phyloP scores from a whole-genome alignment of 106 monocot genomes.

The Allium fistulosum region DNA sequence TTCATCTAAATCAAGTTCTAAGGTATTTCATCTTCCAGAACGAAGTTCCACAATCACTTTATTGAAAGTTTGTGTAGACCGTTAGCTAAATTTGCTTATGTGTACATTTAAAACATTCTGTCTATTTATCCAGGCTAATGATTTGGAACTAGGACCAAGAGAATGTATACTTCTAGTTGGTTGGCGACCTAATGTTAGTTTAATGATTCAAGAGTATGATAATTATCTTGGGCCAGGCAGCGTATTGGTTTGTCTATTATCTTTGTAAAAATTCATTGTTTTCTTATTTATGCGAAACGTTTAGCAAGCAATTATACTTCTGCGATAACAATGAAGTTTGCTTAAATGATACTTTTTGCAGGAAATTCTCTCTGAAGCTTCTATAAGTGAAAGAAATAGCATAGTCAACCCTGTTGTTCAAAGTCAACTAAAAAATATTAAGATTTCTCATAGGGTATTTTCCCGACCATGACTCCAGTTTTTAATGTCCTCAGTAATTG shows the following conservation, averaged over 20 bases:
- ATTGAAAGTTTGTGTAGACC: no score
- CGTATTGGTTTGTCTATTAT: slow-evolving; percentile 43
- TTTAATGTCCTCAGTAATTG: no score
- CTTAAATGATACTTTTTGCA: slow-evolving; percentile 17
- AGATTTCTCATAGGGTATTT: slow-evolving; percentile 75
- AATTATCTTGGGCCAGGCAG: slow-evolving; percentile 97
- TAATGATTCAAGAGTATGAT: slow-evolving; percentile 95
- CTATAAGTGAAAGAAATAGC: slow-evolving; percentile 63
- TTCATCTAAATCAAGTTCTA: slow-evolving; percentile 70
- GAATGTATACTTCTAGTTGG: slow-evolving; percentile 89
- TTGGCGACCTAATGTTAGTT: slow-evolving; percentile 79
- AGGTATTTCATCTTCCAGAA: slow-evolving; percentile 31
- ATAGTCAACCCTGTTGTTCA: slow-evolving; percentile 28
- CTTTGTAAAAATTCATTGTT: not conserved
- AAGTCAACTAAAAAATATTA: slow-evolving; percentile 60
- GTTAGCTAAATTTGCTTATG: not conserved
- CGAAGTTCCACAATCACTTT: not conserved
- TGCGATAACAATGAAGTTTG: not conserved
- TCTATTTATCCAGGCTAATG: slow-evolving; percentile 46
- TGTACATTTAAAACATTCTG: not conserved
- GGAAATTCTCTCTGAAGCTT: slow-evolving; percentile 84
- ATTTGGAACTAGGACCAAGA: slow-evolving; percentile 71
- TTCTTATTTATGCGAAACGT: no score
- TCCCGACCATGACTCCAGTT: slow-evolving; percentile 8
- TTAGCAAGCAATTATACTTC: not conserved